These are phyloP conservation scores for Rhodotorula sp. DNA, from an alignment of 1,284 basidiomycete species.

Conservation along the genomic window DNA sequence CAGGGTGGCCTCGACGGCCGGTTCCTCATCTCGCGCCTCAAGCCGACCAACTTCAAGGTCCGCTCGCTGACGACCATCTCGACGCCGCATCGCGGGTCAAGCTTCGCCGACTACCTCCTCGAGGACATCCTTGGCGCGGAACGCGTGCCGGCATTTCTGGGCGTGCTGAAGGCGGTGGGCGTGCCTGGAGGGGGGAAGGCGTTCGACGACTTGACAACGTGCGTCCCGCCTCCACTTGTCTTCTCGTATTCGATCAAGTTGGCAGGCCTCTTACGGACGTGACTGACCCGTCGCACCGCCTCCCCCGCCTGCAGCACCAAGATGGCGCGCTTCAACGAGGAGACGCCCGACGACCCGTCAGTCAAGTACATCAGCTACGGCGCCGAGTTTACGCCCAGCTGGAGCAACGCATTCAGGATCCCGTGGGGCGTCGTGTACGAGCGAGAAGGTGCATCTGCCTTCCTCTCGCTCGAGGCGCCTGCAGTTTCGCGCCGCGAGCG, in stretches of 20 bases:
- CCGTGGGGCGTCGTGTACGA: conserved; percentile 80
- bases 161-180: conserved; percentile 69
- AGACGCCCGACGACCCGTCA: conserved; percentile 71
- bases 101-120: conserved; percentile 90
- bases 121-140: conserved; percentile 69
- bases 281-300: too few species aligned
- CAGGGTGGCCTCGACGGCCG: conserved; percentile 91
- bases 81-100: conserved; percentile 87
- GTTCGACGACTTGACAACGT: conserved; percentile 79
- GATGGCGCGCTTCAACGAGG: conserved; percentile 85
- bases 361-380: conserved; percentile 93
- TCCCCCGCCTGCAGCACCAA: too few species aligned
- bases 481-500: background rate
- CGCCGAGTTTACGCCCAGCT: conserved; percentile 79
- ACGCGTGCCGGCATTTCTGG: conserved; percentile 62
- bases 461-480: background rate
- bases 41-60: conserved; percentile 59
- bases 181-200: conserved; percentile 83
- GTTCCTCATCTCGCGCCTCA: conserved; percentile 64
- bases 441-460: conserved; percentile 69
- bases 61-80: conserved; percentile 87
- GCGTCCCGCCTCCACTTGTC: background rate
- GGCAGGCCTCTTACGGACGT: too few species aligned
- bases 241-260: too few species aligned
- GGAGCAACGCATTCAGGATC: conserved; percentile 57